Conservation (phyloP, 2,329 filamentous ascomycete genomes). For the Aspergillus sp. region DNA sequence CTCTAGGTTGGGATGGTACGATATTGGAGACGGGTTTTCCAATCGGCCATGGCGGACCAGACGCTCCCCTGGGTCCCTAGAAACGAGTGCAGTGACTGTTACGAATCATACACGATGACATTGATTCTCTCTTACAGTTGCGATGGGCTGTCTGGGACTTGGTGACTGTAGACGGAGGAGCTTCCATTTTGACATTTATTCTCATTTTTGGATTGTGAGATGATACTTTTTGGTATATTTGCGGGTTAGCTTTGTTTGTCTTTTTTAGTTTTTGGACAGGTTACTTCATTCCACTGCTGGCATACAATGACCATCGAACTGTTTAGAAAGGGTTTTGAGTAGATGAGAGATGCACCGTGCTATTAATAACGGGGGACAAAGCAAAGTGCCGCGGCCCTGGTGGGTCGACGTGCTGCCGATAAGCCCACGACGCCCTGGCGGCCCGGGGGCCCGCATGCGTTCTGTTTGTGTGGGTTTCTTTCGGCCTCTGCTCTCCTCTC, state of each 20-base stretch:
- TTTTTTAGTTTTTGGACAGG: neutral
- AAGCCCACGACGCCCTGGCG: constrained; percentile 4
- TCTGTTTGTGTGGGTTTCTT: constrained; percentile 10
- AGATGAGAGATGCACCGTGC: neutral
- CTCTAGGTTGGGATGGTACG: constrained; percentile 12
- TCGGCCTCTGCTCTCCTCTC: constrained; percentile 4
- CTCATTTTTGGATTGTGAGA: neutral
- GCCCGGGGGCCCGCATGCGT: constrained; percentile 21
- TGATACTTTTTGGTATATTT: neutral
- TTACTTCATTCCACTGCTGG: neutral
- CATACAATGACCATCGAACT: no score
- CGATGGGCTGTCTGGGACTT: neutral
- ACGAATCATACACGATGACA: constrained; percentile 7
- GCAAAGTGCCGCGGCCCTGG: neutral
- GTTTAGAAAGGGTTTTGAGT: neutral
- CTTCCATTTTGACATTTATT: neutral
- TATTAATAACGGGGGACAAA: neutral
- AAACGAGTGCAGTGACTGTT: constrained; percentile 19
- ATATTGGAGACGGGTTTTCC: constrained; percentile 9
- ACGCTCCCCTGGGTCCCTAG: constrained; percentile 11
- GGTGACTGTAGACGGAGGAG: neutral
- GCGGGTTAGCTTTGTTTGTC: neutral
- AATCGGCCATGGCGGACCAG: constrained; percentile 1
- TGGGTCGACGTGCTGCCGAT: constrained; percentile 7
- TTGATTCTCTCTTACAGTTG: neutral